Evolutionary conservation across 176 grass and related monocot genomes (phyloP).

Genomic region (Tuctoria greenei): DNA sequence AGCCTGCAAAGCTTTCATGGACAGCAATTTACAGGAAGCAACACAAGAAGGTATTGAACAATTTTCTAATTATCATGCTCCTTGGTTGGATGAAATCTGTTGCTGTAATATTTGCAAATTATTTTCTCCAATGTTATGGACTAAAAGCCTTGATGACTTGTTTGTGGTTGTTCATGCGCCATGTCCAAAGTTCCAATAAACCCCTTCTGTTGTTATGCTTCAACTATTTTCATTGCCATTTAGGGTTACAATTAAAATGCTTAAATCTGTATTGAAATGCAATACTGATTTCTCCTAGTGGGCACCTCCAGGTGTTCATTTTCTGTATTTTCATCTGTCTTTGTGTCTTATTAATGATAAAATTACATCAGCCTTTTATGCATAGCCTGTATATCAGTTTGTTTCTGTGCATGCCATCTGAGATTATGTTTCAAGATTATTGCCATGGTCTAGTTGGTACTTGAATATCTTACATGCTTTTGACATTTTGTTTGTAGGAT

Average conservation of each 20-base stretch:
- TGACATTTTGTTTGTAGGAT: slow-evolving; percentile 38
- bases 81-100: neutral
- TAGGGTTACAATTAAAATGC: neutral
- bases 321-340: neutral
- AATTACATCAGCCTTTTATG: neutral
- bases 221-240: neutral
- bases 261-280: neutral
- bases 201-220: neutral
- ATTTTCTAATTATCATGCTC: neutral
- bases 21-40: slow-evolving; percentile 90
- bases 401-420: neutral
- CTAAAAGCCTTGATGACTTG: neutral
- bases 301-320: neutral
- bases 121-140: neutral
- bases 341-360: neutral
- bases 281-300: neutral
- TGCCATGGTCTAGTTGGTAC: neutral
- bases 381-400: neutral
- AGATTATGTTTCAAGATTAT: neutral
- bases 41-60: slow-evolving; percentile 67
- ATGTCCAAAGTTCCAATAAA: neutral
- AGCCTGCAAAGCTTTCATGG: slow-evolving; percentile 81
- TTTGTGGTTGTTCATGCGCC: neutral
- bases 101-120: neutral
- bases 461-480: neutral